These are phyloP conservation scores for Angophora floribunda DNA, from an alignment of 345 rosid genomes.

Conservation along the genomic window DNA sequence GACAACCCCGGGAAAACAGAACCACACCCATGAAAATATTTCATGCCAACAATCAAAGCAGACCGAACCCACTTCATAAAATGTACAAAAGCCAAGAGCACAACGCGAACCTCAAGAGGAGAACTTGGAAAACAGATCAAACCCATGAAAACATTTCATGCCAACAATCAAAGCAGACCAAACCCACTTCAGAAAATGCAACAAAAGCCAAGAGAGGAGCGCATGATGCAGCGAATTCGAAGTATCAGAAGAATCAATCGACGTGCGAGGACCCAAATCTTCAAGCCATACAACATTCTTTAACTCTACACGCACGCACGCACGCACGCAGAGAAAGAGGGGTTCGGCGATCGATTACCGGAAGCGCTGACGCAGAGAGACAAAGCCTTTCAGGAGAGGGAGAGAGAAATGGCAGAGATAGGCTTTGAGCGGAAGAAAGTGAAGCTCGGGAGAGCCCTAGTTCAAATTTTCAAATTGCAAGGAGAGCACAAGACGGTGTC, in stretches of 20 bases:
- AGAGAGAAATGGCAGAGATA: neutral
- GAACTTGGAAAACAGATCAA: neutral
- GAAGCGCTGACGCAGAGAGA: neutral
- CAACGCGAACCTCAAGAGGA: neutral
- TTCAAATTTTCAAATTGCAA: neutral
- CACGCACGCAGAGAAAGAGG: neutral
- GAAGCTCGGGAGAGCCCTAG: neutral
- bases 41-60: neutral
- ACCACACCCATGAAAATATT: neutral
- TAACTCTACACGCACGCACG: neutral
- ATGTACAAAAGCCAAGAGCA: neutral
- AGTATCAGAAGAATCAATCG: neutral
- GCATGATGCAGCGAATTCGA: neutral
- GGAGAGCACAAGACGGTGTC: neutral
- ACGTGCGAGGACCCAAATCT: neutral
- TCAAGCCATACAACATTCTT: neutral
- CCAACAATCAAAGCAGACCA: neutral
- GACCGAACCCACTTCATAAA: neutral
- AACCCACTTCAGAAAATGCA: neutral
- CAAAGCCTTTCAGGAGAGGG: neutral
- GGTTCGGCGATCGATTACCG: neutral
- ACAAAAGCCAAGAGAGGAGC: neutral
- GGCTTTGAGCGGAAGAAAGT: neutral
- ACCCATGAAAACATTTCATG: neutral
- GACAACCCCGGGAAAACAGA: neutral